Conservation (phyloP, 2,329 filamentous ascomycete species). For the Remersonia thermophila region DNA sequence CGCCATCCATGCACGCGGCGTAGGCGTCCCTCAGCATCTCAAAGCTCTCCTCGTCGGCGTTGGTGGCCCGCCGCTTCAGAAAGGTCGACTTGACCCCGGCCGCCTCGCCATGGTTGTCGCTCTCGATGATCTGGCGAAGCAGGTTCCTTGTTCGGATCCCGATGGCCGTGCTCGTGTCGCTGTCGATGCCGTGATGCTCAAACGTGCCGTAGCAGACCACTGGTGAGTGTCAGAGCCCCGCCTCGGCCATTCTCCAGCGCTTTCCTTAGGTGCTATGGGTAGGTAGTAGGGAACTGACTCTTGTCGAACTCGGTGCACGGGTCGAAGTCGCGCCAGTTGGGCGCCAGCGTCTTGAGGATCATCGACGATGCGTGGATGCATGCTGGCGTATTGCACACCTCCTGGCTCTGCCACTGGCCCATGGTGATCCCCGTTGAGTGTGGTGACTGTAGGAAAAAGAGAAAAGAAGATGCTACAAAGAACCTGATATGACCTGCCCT, state of each 20-base stretch:
- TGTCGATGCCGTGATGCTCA: constrained; percentile 1
- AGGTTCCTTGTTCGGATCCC: constrained; percentile 1
- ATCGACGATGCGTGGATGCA: constrained; percentile 52
- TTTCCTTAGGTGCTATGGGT: too few relatives aligned
- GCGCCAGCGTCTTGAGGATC: constrained; percentile 38
- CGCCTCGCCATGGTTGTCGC: constrained; percentile 5
- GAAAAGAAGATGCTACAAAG: neutral
- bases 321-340: constrained; percentile 48
- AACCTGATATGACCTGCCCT: too few relatives aligned
- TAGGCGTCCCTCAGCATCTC: constrained; percentile 53
- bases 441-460: neutral
- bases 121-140: constrained; percentile 5
- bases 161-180: neutral
- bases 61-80: constrained; percentile 2
- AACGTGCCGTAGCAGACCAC: constrained; percentile 9
- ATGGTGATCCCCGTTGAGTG: constrained; percentile 4
- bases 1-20: constrained; percentile 52
- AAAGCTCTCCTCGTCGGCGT: constrained; percentile 49
- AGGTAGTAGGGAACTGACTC: too few relatives aligned
- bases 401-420: constrained; percentile 12
- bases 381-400: constrained; percentile 42
- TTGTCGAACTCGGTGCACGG: constrained; percentile 59
- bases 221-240: neutral
- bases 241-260: too few relatives aligned
- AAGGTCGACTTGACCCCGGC: constrained; percentile 2